Evolutionary conservation across 164 flowering plant species (phyloP).

Genomic region (Chimonanthus praecox): DNA sequence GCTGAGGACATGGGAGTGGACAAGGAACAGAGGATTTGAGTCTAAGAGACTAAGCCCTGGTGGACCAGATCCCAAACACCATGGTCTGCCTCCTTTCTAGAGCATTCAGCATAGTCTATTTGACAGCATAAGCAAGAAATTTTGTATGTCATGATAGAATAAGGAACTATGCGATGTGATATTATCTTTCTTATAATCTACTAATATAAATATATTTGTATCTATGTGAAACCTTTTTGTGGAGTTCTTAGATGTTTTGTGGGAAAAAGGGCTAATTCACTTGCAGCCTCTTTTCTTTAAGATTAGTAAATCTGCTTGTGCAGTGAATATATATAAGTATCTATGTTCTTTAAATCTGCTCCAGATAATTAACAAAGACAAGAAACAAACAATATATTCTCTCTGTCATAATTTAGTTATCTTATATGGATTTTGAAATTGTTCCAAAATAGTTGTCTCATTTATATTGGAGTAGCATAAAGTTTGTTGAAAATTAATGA

Average conservation of each 20-base stretch:
- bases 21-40: neutral
- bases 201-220: neutral
- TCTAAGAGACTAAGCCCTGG: slow-evolving; percentile 13
- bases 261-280: neutral
- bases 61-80: slow-evolving; percentile 12
- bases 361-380: neutral
- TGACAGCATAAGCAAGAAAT: neutral
- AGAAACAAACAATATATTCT: too few relatives aligned
- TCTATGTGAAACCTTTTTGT: neutral
- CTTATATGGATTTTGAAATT: too few relatives aligned
- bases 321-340: neutral
- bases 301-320: neutral
- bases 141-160: neutral
- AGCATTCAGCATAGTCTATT: neutral
- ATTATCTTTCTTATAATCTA: neutral
- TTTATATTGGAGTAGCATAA: too few relatives aligned
- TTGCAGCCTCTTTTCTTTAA: too few relatives aligned
- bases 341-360: neutral
- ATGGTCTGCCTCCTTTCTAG: neutral
- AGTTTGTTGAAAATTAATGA: neutral
- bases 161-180: neutral
- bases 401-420: too few relatives aligned
- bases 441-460: too few relatives aligned
- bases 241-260: neutral
- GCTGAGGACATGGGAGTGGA: neutral